Conservation (phyloP, 1,284 basidiomycete species). For the Rhodotorula sp. region DNA sequence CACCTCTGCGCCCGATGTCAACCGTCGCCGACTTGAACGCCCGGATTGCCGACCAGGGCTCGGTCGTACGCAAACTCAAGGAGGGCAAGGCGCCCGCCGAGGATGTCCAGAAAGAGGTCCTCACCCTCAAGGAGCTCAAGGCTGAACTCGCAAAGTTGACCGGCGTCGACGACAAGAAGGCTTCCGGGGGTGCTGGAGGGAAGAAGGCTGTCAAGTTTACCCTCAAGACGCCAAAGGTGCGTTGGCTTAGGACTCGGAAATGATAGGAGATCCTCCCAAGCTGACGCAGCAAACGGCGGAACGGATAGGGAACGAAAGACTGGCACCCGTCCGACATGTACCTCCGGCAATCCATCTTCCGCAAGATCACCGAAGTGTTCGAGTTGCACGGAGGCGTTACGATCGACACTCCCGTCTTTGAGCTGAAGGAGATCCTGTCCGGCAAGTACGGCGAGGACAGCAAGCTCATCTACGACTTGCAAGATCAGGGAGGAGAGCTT, state of each 20-base stretch:
- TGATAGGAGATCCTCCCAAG: too few relatives aligned
- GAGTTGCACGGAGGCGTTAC: slow-evolving; percentile 85
- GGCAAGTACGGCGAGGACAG: slow-evolving; percentile 98
- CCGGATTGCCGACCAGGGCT: slow-evolving; percentile 27
- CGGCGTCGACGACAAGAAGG: slow-evolving; percentile 12
- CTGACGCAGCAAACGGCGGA: background rate
- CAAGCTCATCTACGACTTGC: slow-evolving; percentile 96
- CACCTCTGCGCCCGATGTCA: slow-evolving; percentile 16
- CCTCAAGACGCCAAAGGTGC: slow-evolving; percentile 42
- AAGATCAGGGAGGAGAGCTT: slow-evolving; percentile 98
- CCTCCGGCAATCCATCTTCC: slow-evolving; percentile 85
- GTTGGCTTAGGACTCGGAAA: background rate
- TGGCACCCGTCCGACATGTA: slow-evolving; percentile 94
- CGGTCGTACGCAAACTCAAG: slow-evolving; percentile 37
- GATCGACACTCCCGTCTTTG: slow-evolving; percentile 97
- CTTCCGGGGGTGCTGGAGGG: background rate
- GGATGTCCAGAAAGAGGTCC: slow-evolving; percentile 12
- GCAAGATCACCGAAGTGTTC: slow-evolving; percentile 84
- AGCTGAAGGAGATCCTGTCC: slow-evolving; percentile 90
- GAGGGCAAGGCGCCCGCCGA: slow-evolving; percentile 24
- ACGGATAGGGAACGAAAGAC: slow-evolving; percentile 81
- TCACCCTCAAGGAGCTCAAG: slow-evolving; percentile 28
- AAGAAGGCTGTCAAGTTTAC: slow-evolving; percentile 38
- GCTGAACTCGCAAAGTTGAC: slow-evolving; percentile 16
- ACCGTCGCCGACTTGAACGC: slow-evolving; percentile 28